Evolutionary conservation across 495 filamentous ascomycete genomes (phyloP), one percentile per base, ranked within the genome.

Genomic region (Hypoxylon crocopeplum): DNA sequence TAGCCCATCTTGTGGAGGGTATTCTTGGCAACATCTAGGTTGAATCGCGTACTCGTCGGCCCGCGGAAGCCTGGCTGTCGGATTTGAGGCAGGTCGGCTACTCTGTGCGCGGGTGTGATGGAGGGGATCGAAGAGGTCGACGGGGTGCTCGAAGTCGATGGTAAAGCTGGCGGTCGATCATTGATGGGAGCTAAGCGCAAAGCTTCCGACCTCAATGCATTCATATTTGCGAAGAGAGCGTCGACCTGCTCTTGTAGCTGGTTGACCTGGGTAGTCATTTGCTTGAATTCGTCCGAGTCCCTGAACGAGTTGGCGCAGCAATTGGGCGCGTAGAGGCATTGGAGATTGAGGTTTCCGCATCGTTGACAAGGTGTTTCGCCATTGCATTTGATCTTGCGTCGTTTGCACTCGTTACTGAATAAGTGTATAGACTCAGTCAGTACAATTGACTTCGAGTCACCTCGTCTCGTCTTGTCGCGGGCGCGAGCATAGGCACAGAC

Each of bases 381-480:
- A 71, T 94, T 93, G 74, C 92, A 96, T 69, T 94, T 94, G 72
- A 96, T 95, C 74, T 96, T 95, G 42, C 91, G 85, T 19, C 90
- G 81, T 65, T 94, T 95, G 75, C 91, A 96, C 69, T 93, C 90
- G 61, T 92, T 93, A 67, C 88, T 91, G 42, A 12, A 10, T 12
- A 13, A 37, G 40, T 16, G 13, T 10, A 19, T 6, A 37, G 17
- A 19, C 29, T 37, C 2, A 22, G 62, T 52, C n/a, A 59, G 25
- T 8, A 17, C 19, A 21, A 7, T n/a, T 22, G 30, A 49, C 37
- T 50, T 45, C 36, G 36, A 50, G 20, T 38, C 17, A 36, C 53
- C 16, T 37, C 21, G 34, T 16, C 6, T 29, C 20, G 12, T 16
- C 12, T n/a, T 21, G 12, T 27, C 17, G 25, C 12, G 33, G 38